phyloP scores from a whole-genome alignment of 2,329 filamentous ascomycete species.

The Penicillium sp. region DNA sequence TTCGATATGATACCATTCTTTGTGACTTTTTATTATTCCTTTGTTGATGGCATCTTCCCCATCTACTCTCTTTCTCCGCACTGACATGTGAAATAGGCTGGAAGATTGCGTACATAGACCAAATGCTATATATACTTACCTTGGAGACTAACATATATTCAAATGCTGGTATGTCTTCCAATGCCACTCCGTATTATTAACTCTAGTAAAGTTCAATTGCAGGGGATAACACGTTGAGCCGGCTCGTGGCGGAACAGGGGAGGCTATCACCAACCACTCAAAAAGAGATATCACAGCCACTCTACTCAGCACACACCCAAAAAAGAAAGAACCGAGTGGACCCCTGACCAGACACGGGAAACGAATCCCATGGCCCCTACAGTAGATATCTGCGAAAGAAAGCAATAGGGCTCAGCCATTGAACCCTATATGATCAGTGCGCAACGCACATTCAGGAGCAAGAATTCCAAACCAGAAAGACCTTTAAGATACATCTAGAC shows the following conservation, averaged over 20 bases:
- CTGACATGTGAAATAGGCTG: not conserved
- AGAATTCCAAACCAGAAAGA: not conserved
- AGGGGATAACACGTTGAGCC: not conserved
- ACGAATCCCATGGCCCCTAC: not conserved
- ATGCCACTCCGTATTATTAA: no score
- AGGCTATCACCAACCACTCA: not conserved
- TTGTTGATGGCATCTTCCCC: not conserved
- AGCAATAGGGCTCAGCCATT: constrained; percentile 19
- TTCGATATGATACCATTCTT: constrained; percentile 19
- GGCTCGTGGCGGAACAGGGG: not conserved
- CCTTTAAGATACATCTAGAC: not conserved
- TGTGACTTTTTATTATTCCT: not conserved
- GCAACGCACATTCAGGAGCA: constrained; percentile 5
- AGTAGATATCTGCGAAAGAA: not conserved
- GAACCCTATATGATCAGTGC: constrained; percentile 22
- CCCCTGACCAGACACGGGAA: not conserved
- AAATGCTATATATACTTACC: not conserved
- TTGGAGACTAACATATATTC: not conserved
- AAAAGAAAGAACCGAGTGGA: not conserved
- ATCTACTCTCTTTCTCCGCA: not conserved
- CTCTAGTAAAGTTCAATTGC: no score
- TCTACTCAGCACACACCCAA: not conserved
- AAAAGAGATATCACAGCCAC: not conserved
- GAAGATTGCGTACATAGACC: not conserved
- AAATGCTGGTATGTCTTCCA: not conserved